Evolutionary conservation across 1,139 yeast genomes (phyloP), one percentile per base, ranked within the genome.

Genomic region (Kodamaea derodonti): DNA sequence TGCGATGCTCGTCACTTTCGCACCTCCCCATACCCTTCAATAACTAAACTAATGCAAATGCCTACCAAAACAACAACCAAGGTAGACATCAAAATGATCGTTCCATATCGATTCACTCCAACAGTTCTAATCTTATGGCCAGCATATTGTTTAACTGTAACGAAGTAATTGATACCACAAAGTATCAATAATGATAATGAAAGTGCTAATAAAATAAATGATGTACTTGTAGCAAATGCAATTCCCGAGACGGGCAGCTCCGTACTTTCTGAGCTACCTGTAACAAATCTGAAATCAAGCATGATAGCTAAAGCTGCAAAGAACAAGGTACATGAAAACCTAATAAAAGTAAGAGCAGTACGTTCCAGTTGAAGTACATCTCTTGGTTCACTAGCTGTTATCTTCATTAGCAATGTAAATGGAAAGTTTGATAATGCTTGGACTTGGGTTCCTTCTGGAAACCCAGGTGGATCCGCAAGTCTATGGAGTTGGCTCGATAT

Each of bases 351-450:
- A 9, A 79, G 55, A 20, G 78, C 65, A 0, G 84, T 77, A 30
- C 84, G 54, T 48, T 78, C 85, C 38, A 74, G 72, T 59, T 78
- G 82, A 12, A 78, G 54, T 16, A 77, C 76, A 52, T 79, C 85
- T 36, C 84, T 56, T 0, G 84, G 83, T 39, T 78, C 80, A 2
- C 79, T 72, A 3, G 74, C 60, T 6, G 65, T 56, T 24, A 75
- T 67, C 22, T 65, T 25, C 28, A 25, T 13, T 13, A 25, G 28
- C 17, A 25, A 25, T n/a, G 28, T 25, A 14, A 5, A 25, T 9
- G 28, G 28, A 11, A 25, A 25, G 15, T 14, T 15, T 13, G 5
- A 5, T 14, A 25, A 17, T 9, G 28, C 12, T 14, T 25, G 15
- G 11, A 17, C 28, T 4, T 25, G 28, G 17, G 14, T 17, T 13